These are phyloP conservation scores for Xylaria bambusicola DNA, from an alignment of 495 filamentous ascomycete species.

Conservation along the genomic window DNA sequence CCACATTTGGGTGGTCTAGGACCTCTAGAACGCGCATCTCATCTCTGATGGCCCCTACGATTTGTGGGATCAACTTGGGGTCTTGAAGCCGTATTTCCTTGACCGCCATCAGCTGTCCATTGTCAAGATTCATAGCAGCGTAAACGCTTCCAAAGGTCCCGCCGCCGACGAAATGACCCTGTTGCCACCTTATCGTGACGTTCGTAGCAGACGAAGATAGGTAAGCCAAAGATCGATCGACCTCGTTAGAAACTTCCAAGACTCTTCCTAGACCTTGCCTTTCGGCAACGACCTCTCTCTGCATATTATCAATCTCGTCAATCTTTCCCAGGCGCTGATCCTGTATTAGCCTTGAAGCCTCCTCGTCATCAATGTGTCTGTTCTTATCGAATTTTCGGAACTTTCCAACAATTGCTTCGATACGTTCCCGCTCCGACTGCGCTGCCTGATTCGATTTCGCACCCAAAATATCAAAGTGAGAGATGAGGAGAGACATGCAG, in stretches of 20 bases:
- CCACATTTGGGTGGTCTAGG: constrained; percentile 94
- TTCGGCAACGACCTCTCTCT: constrained; percentile 82
- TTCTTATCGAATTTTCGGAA: constrained; percentile 74
- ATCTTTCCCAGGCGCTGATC: constrained; percentile 72
- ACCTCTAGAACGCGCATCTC: constrained; percentile 97
- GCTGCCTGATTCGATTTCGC: constrained; percentile 89
- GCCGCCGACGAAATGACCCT: constrained; percentile 94
- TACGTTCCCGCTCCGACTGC: constrained; percentile 72
- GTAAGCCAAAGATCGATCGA: constrained; percentile 90
- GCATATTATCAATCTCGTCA: constrained; percentile 69
- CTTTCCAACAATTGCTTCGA: constrained; percentile 74
- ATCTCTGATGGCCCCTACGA: constrained; percentile 90
- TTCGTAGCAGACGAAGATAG: constrained; percentile 93
- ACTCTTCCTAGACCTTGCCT: constrained; percentile 86
- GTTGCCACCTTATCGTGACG: constrained; percentile 94
- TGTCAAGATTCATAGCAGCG: constrained; percentile 93
- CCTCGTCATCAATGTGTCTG: constrained; percentile 78
- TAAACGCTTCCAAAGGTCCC: constrained; percentile 98
- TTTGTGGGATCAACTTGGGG: constrained; percentile 90
- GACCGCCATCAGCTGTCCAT: constrained; percentile 94
- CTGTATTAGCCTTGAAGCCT: constrained; percentile 71
- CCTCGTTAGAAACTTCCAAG: constrained; percentile 90
- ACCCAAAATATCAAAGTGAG: constrained; percentile 98
- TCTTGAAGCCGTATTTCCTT: constrained; percentile 98
- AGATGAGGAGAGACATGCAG: constrained; percentile 96